Evolutionary conservation across 345 rosid genomes (phyloP).

Genomic region (Citropsis articulata): DNA sequence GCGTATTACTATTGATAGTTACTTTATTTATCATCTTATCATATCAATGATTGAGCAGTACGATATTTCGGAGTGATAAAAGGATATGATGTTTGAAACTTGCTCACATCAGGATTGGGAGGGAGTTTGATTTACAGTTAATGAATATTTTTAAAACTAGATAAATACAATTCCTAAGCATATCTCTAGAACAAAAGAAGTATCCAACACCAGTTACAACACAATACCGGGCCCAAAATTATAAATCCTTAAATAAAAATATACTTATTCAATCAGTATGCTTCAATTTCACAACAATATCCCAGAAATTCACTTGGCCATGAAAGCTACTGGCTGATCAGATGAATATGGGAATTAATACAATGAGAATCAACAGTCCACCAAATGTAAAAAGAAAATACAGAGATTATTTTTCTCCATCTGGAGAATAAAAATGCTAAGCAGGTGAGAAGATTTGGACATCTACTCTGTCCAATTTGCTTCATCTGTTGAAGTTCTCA

Average conservation of each 20-base stretch:
- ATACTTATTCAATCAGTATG: background rate
- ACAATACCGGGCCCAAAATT: background rate
- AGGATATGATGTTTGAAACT: background rate
- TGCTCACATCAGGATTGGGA: background rate
- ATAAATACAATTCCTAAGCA: background rate
- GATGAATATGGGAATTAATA: background rate
- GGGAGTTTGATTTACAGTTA: too few species aligned
- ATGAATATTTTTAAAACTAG: too few species aligned
- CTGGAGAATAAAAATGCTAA: background rate
- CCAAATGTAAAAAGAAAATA: background rate
- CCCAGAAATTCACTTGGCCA: background rate
- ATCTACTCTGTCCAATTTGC: background rate
- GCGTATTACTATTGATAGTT: too few species aligned
- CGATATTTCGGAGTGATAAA: background rate
- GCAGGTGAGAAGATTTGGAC: background rate
- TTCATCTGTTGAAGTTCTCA: background rate
- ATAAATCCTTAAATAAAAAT: background rate
- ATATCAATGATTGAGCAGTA: background rate
- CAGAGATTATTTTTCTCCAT: background rate
- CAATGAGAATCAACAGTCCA: background rate
- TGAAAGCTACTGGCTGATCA: background rate
- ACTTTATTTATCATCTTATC: too few species aligned
- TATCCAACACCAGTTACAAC: background rate
- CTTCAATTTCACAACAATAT: background rate
- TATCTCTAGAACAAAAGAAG: background rate